Base-by-base conservation (phyloP, 768 basidiomycete genomes). In the Cystobasidium onofrii region DNA sequence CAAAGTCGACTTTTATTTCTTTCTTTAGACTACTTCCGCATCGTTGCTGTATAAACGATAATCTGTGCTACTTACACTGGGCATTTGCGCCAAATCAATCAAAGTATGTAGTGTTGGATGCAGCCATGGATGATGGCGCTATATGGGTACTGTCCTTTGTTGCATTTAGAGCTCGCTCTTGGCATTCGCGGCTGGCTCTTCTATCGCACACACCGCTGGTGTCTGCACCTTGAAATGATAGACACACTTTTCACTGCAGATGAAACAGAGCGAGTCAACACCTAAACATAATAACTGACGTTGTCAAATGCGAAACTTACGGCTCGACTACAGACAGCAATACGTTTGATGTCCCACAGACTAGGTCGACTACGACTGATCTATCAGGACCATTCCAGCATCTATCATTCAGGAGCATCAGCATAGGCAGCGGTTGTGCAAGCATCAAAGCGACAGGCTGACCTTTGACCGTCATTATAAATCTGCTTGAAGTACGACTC, bases 341-440 rank as follows among this genome's bases (percentile, higher is more conserved):
- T 1, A 84, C 85, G 78, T 97, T 97, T 78, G 93, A 89, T 0
- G 85, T 87, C 3, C 92, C 96, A 77, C 96, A 99, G 1, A 86
- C 83, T 66, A 96, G 82, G 60, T 90, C 82, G 33, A 99, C 85
- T 80, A 87, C 85, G 36, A 92, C 89, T 75, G 86, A 92, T 34
- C 95, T 87, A 76, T 90, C 86, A 1, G 96, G 96, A 0, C 96
- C 95, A 78, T 96, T 96, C 95, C 94, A 96, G 64, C 65, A 74
- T 29, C 55, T 60, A 13, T 23, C 10, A 29, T 29, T 6, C 10
- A 60, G 27, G 9, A 50, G 9, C 17, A 15, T 46, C 23, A 34
- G 29, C 12, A 34, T 64, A 39, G 20, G 15, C 33, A 25, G 33
- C 20, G 0, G 43, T n/a, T 3, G 12, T 25, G 31, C 55, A 27